A percentile compares a stretch with the other conserved stretches of the same genome.
phyloP scores from a whole-genome alignment of 768 basidiomycete species.

The Udeniomyces megalosporus region DNA sequence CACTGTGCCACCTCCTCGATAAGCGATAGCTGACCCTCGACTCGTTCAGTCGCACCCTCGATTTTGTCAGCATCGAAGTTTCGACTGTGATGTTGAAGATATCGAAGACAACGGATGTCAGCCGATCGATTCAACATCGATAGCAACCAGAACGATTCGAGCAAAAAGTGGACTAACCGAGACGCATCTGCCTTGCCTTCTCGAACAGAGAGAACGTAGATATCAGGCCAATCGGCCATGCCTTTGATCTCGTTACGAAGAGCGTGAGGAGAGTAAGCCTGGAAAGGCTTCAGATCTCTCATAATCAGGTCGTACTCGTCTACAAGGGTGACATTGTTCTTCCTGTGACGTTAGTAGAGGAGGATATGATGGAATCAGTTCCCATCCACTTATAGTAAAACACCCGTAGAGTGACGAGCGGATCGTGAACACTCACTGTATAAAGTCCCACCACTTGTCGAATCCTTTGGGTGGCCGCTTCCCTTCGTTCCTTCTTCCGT shows the following conservation, averaged over 20 bases:
- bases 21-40: constrained; percentile 21
- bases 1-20: constrained; percentile 18
- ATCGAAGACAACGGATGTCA: too few relatives aligned
- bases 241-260: constrained; percentile 16
- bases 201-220: background rate
- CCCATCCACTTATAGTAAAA: too few relatives aligned
- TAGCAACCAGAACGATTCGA: too few relatives aligned
- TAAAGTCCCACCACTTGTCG: constrained; percentile 27
- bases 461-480: constrained; percentile 25
- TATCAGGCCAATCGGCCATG: constrained; percentile 3
- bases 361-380: too few relatives aligned
- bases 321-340: constrained; percentile 23
- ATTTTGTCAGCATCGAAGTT: constrained; percentile 11
- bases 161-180: too few relatives aligned
- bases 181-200: background rate
- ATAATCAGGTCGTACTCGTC: constrained; percentile 26
- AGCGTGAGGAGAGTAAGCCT: constrained; percentile 21
- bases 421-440: constrained; percentile 20
- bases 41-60: constrained; percentile 19
- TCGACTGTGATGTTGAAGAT: background rate
- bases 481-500: constrained; percentile 21
- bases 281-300: constrained; percentile 23
- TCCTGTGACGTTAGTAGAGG: constrained; percentile 9
- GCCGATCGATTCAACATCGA: too few relatives aligned
- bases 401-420: background rate